Base-by-base conservation (phyloP, 2,329 filamentous ascomycete genomes). In the Cercospora zeae-maydis region DNA sequence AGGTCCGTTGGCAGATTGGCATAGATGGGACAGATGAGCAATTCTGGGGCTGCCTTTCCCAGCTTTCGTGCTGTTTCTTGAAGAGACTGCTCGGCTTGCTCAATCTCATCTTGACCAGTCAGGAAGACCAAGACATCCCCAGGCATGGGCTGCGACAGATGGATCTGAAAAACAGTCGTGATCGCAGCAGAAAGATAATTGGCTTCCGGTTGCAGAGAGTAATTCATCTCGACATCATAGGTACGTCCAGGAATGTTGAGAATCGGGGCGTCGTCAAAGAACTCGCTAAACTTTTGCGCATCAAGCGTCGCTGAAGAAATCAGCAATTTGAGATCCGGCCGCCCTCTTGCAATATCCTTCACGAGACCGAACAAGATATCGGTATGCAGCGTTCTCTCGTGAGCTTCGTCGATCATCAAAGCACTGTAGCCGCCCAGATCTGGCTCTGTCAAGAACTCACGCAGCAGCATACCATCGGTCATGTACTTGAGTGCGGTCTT, bases 251-350 rank as follows among this genome's bases (percentile, higher is more conserved):
- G 93, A 21, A 98, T 92, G 70, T 95, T 96, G 78, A 98, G 96
- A 63, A 98, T 96, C 0, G 93, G 93, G 0, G 91, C 91, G 69
- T 93, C 88, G 72, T 96, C 91, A 73, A 97, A 97, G 74, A 96
- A 99, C 24, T 88, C 83, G 1, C 91, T 88, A 74, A 99, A 98
- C 72, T 96, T 96, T 71, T 92, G 86, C 0, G 93, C 93, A 73
- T 98, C 92, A 82, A 98, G 91, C 0, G 95, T 98, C 0, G 95
- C 95, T 0, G 92, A 96, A 2, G 92, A 95, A 61, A 99, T 96
- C 33, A 99, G 82, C 0, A 99, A 79, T 75, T 93, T 96, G 58
- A 99, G 78, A 65, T 98, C 93, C 2, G 89, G 91, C 45, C 95
- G 82, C 58, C 90, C 90, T 64, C 90, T 84, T 0, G 91, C 88